Evolutionary conservation across 2,329 filamentous ascomycete species (phyloP), one percentile per base, ranked within the genome.

Genomic region (Trichophaea hybrida): DNA sequence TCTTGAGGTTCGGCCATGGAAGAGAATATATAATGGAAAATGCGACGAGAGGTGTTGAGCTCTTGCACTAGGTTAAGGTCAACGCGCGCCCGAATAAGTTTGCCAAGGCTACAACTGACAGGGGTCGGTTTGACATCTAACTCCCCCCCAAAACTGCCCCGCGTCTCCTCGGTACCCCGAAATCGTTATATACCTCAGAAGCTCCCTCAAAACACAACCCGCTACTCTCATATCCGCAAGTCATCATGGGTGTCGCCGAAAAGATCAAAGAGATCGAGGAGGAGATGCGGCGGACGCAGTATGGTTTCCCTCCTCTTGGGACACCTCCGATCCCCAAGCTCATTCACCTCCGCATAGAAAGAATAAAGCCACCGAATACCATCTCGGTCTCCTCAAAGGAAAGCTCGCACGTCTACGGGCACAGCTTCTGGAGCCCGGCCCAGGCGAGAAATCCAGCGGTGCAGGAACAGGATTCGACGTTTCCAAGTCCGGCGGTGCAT

Each of bases 311-410:
- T 24, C 24, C 24, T 24, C 24, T 24, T 24, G 24, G 6, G 50
- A 4, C 31, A 15, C 33, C 55, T 59, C 65, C 74, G 38, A 43
- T 77, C 65, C 76, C 34, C 15, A 57, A 34, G 58, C 48, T 40
- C 24, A 58, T 53, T 64, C 59, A 64, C 69, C 68, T 67, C 67
- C 72, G 32, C 40, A 31, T 38, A 65, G 63, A 49, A 91, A 98
- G 75, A 98, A 98, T 72, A 98, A 98, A 82, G 91, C 91, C 61
- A 98, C 93, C 96, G 93, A 98, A 78, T 97, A 98, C 76, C 93
- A 98, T 79, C 78, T 98, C 74, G 93, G 93, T 77, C 80, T 98
- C 68, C 76, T 98, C 65, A 98, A 98, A 82, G 93, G 93, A 75
- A 98, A 98, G 75, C 88, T 98, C 65, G 93, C 93, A 44, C 86